Evolutionary conservation across 257 asterid genomes (phyloP), one percentile per base, ranked within the genome.

Genomic region (Lantana camara): DNA sequence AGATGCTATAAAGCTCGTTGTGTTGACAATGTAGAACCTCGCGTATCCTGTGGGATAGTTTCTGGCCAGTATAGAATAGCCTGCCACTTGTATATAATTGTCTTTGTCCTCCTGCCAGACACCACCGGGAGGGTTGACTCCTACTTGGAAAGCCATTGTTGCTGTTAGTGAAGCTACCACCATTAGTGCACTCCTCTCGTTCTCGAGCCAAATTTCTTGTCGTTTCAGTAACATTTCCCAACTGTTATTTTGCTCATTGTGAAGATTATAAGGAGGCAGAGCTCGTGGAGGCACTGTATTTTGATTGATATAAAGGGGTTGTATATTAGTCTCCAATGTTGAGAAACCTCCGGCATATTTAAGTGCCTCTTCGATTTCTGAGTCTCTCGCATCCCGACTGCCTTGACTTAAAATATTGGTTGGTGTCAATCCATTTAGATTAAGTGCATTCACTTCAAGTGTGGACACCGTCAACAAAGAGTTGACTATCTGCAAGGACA

Each of bases 151-250:
- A n/a, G n/a, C n/a, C n/a, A 1, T 69, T 11, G n/a, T n/a, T n/a
- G 79, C 79, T 1, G 72, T 49, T 1, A 75, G 70, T 2, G 72
- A 60, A 14, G 84, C 79, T 53, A 75, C 79, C 0, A 79, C 75
- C 81, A 79, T 75, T 17, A 75, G 7, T 5, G 70, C 53, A 9
- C 56, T 40, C 2, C 46, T 51, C 17, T 67, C 57, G 9, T 42
- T 37, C 9, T 73, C 68, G 0, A 71, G 48, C 76, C 73, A 63
- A 8, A 17, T 50, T 1, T 14, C 53, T 30, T 54, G 45, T 2
- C 48, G 11, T 9, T 48, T 45, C 0, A 46, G 9, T 30, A 16
- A 0, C 35, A 4, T 16, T n/a, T 32, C 40, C 58, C n/a, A n/a
- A n/a, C n/a, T n/a, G n/a, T n/a, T n/a, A n/a, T n/a, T n/a, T n/a